Evolutionary conservation across 192 early-diverging fungal genomes (phyloP).

Genomic region (Entomortierella lignicola): DNA sequence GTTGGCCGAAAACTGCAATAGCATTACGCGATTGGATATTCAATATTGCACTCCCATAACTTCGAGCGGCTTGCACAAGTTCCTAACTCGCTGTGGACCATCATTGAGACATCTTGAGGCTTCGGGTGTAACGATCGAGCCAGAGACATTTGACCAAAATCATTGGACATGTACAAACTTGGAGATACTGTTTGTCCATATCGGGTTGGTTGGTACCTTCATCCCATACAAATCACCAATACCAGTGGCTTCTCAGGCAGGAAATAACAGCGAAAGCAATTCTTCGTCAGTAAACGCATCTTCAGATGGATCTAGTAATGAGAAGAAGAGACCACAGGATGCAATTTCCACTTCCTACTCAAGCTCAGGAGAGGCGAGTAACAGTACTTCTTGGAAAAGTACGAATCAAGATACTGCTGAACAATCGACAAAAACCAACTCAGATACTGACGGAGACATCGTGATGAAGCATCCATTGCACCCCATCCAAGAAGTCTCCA

Average conservation of each 20-base stretch:
- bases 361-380: not conserved
- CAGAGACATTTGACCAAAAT: conserved; percentile 22
- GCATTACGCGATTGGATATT: conserved; percentile 26
- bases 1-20: conserved; percentile 30
- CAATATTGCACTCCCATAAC: conserved; percentile 50
- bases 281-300: not conserved
- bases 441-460: not conserved
- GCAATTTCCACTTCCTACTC: not conserved
- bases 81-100: conserved; percentile 16
- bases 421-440: not conserved
- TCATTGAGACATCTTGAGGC: conserved; percentile 37
- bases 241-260: not conserved
- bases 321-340: conserved; percentile 7
- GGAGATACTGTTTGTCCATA: conserved; percentile 39
- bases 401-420: not conserved
- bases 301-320: not conserved
- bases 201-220: conserved; percentile 29
- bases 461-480: conserved; percentile 19
- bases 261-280: not conserved
- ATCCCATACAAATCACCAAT: not conserved
- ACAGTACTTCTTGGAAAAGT: too few species aligned
- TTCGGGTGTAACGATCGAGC: conserved; percentile 36
- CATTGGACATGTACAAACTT: conserved; percentile 42
- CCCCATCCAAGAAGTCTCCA: conserved; percentile 30
- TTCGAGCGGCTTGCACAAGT: conserved; percentile 28